Evolutionary conservation across 768 basidiomycete genomes (phyloP), one percentile per base, ranked within the genome.

Genomic region (Paxillus rubicundulus): DNA sequence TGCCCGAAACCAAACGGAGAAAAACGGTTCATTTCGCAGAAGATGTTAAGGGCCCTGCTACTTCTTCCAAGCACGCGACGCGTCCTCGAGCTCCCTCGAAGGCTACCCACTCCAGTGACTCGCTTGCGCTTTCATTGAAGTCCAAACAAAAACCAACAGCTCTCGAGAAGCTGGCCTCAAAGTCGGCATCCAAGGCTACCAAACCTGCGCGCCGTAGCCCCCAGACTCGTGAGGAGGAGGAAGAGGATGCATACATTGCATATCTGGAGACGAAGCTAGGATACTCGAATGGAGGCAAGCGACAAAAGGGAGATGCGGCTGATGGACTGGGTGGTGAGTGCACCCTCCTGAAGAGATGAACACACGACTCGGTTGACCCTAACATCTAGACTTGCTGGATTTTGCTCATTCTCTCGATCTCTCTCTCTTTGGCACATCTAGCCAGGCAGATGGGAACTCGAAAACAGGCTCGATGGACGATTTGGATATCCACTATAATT

Each of bases 221-320:
- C 21, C 73, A 68, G 21, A 68, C 69, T 6, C 72, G 65, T 30
- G 70, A 72, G 51, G 81, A 90, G 54, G 70, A 75, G 28, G 79
- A 87, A 32, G 95, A 98, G 60, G 93, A 95, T 61, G 78, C 79
- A 0, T 92, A 95, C 63, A 97, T 98, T 40, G 78, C 84, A 0
- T 85, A 88, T 70, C 72, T 97, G 10, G 95, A 98, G 67, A 74
- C 78, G 0, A 87, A 85, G 66, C 78, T 97, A 16, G 85, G 89
- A 3, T 75, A 85, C 40, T 10, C 60, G 46, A 67, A 33, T 72
- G 77, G 52, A 64, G 72, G 41, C 68, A 74, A 51, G 71, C 77
- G 78, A 56, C 77, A 67, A 16, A 75, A 70, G 21, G 72, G 70
- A 0, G 65, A 77, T 32, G 86, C 84, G 36, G 82, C 82, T 2